These are phyloP conservation scores for Platanthera zijinensis DNA, from an alignment of 106 monocot genomes.

Conservation along the genomic window DNA sequence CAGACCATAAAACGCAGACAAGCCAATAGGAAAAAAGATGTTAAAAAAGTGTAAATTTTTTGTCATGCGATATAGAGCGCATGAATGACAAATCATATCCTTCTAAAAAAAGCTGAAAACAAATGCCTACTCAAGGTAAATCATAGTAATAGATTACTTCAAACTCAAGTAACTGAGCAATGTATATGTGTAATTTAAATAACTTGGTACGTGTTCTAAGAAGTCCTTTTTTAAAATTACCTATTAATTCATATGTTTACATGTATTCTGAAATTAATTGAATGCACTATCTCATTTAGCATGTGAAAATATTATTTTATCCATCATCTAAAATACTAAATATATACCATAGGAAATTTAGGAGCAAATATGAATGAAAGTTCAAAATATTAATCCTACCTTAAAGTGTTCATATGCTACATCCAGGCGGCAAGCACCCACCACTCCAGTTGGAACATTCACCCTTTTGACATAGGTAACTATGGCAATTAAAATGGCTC, in stretches of 20 bases:
- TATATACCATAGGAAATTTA: not conserved
- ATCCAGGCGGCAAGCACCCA: constrained; percentile 95
- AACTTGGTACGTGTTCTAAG: not conserved
- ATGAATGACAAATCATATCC: not conserved
- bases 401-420: constrained; percentile 91
- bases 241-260: not conserved
- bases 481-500: constrained; percentile 10
- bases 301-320: not conserved
- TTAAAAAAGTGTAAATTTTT: too few relatives aligned
- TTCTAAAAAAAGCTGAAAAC: not conserved
- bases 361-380: not conserved
- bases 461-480: constrained; percentile 75
- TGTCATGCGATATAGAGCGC: too few relatives aligned
- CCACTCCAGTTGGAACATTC: constrained; percentile 81
- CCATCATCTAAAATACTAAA: not conserved
- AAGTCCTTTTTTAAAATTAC: not conserved
- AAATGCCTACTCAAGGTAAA: not conserved
- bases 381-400: constrained; percentile 28
- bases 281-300: not conserved
- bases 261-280: not conserved
- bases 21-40: too few relatives aligned
- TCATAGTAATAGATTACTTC: not conserved
- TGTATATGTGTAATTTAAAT: not conserved
- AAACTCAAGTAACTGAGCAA: not conserved
- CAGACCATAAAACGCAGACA: too few relatives aligned